Conservation (phyloP, 129 eudicot species). For the Ambrosia artemisiifolia region DNA sequence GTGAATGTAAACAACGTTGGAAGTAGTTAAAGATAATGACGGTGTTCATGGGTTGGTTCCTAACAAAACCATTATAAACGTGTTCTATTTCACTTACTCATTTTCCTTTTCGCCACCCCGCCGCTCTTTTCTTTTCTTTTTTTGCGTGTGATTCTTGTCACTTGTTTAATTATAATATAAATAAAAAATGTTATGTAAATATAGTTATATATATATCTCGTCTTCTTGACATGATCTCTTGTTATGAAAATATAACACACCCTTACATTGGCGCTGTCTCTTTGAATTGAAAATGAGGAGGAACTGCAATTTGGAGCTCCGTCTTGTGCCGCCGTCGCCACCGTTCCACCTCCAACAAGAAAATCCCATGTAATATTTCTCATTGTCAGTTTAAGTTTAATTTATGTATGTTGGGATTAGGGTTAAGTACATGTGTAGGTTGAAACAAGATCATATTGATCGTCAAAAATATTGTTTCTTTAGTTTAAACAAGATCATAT, state of each 20-base stretch:
- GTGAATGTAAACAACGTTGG: neutral
- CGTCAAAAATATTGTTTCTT: too few relatives aligned
- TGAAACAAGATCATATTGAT: too few relatives aligned
- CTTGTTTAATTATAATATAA: neutral
- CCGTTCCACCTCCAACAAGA: conserved; percentile 6
- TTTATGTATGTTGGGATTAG: neutral
- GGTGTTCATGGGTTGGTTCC: neutral
- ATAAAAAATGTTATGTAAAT: neutral
- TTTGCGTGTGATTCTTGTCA: neutral
- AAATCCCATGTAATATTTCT: conserved; percentile 11
- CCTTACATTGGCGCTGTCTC: neutral
- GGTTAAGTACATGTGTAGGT: too few relatives aligned
- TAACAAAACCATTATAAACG: neutral
- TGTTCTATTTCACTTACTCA: neutral
- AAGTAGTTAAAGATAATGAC: neutral
- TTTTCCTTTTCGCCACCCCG: neutral
- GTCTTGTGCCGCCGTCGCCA: conserved; percentile 57
- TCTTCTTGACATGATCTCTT: neutral
- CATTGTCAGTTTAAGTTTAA: too few relatives aligned
- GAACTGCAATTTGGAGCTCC: conserved; percentile 67
- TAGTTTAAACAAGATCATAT: too few relatives aligned
- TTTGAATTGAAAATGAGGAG: conserved; percentile 28
- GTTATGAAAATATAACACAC: neutral
- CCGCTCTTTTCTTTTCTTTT: neutral
- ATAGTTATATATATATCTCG: neutral